Base-by-base conservation (phyloP, 306 rosid genomes). In the Comarum palustre region DNA sequence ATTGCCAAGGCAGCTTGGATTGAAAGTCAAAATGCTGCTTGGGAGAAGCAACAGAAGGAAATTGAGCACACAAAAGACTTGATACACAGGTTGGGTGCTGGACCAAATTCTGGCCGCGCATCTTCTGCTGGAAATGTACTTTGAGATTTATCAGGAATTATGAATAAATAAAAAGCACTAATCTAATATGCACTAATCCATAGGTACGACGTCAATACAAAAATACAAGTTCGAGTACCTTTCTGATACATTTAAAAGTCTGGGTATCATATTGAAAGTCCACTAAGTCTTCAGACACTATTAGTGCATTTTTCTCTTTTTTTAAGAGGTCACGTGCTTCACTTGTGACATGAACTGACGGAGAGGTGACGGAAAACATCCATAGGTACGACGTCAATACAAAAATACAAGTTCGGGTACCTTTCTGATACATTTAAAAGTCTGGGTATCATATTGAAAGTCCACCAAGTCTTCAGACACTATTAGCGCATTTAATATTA, bases 1-100 rank as follows among this genome's bases (percentile, higher is more conserved):
- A 11, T 86, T 80, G 84, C 93, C 57, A 94, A 83, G 81, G 97
- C 92, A 48, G 84, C 86, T 43, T 94, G 98, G 98, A 85, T 88
- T 69, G 98, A 91, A 83, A 69, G 91, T 69, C 97, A 94, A 80
- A 73, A 86, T 81, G 91, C 97, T 75, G 96, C 98, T 60, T 94
- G 97, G 97, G 97, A 88, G 85, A 94, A 94, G 90, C 97, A 94
- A 90, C 97, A 94, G 86, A 94, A 91, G 81, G 97, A 94, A 83
- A 94, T 94, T 78, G 98, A 88, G 46, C 92, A 88, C 0, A 89
- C 96, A 10, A 89, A 76, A 84, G 97, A 89, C 75, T 86, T 94
- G 52, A 91, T 94, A 61, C 85, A 45, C 55, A 85, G 98, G 80
- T 80, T 94, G 84, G 92, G 98, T 8, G 98, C 98, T 63, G 98